Conservation (phyloP, 176 grass and related monocot genomes). For the Elymus sibiricus region DNA sequence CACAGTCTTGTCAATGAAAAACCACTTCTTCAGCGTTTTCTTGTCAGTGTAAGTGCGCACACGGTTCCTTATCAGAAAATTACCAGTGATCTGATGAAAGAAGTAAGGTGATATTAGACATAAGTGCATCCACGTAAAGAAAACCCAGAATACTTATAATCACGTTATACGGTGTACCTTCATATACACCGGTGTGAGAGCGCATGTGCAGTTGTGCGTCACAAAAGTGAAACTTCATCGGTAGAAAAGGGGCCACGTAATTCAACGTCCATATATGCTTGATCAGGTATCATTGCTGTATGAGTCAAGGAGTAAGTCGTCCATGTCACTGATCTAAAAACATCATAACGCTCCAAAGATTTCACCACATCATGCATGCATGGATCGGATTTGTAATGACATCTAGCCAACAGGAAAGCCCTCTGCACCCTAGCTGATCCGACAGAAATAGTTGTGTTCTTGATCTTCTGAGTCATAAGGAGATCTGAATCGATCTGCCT, state of each 20-base stretch:
- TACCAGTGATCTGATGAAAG: conserved; percentile 32
- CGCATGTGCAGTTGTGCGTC: neutral
- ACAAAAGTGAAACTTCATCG: neutral
- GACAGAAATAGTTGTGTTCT: neutral
- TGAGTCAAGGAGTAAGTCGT: neutral
- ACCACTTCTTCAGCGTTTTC: conserved; percentile 70
- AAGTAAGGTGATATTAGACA: neutral
- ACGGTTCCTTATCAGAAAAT: conserved; percentile 49
- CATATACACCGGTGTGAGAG: neutral
- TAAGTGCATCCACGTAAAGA: neutral
- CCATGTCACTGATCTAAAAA: neutral
- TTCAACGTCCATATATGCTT: neutral
- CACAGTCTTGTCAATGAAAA: conserved; percentile 69
- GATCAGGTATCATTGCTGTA: neutral
- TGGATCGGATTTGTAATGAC: neutral
- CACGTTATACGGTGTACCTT: neutral
- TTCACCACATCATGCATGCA: neutral
- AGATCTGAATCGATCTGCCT: neutral
- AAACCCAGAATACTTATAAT: neutral
- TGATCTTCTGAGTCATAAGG: neutral
- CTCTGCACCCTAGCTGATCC: neutral
- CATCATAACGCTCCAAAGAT: neutral
- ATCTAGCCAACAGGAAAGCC: neutral
- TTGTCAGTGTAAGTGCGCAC: conserved; percentile 51
- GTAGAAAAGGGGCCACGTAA: neutral